Percentiles rank a stretch among this genome's conserved stretches.
Conservation (phyloP, 805 yeast species). For the Brettanomyces bruxellensis region DNA sequence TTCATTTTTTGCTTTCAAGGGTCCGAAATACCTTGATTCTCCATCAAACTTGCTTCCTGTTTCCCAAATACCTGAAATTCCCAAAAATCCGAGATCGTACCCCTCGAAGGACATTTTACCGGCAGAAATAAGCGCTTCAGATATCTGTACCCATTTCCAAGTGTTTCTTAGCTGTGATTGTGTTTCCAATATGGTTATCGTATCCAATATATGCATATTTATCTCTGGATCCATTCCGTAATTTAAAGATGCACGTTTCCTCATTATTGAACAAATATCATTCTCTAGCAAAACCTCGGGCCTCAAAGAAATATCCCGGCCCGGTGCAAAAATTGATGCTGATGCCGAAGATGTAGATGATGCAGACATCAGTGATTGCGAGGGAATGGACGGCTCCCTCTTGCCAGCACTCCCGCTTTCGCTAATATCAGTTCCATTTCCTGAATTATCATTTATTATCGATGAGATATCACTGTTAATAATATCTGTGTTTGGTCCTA, state of each 20-base stretch:
- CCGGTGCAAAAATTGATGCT: conserved; percentile 12
- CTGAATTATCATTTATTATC: background rate
- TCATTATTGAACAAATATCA: conserved; percentile 68
- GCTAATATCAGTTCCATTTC: background rate
- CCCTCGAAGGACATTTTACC: conserved; percentile 62
- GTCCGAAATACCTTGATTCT: conserved; percentile 33
- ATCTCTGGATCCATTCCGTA: conserved; percentile 61
- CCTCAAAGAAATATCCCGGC: conserved; percentile 14
- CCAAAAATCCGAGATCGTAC: conserved; percentile 77
- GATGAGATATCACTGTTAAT: conserved; percentile 20
- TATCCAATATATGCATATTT: conserved; percentile 54
- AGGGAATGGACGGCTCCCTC: background rate
- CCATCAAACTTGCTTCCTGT: conserved; percentile 42
- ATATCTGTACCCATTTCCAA: conserved; percentile 86
- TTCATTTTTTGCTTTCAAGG: conserved; percentile 25
- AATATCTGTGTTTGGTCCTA: conserved; percentile 27
- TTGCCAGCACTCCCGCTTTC: background rate
- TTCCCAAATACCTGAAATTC: conserved; percentile 86
- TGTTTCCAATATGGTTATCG: conserved; percentile 40
- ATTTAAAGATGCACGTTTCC: conserved; percentile 61
- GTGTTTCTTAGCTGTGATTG: conserved; percentile 59
- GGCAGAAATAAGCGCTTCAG: conserved; percentile 52
- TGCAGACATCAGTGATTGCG: background rate
- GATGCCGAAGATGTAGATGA: background rate
- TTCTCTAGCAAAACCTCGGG: conserved; percentile 38